Evolutionary conservation across 495 filamentous ascomycete species (phyloP).

Genomic region (Ramalina peruviana): DNA sequence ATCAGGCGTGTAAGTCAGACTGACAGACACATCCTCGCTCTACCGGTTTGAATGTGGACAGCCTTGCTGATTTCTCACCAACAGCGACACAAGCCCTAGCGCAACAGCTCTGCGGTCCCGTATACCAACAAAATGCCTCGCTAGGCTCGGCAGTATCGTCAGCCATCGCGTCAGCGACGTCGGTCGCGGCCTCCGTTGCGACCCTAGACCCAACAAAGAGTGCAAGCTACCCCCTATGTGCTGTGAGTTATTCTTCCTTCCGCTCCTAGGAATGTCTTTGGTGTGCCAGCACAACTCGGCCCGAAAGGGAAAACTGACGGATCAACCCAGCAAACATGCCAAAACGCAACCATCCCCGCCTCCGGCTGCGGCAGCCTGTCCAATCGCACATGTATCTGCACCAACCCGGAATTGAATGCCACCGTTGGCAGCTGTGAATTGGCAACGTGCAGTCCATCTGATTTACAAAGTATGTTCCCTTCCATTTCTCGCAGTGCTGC

Average conservation of each 20-base stretch:
- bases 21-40: background rate
- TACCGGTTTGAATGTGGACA: background rate
- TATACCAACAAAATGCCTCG: constrained; percentile 1
- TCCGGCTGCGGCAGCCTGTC: constrained; percentile 6
- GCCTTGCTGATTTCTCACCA: background rate
- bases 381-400: constrained; percentile 6
- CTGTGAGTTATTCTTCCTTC: background rate
- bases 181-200: constrained; percentile 1
- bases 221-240: constrained; percentile 2
- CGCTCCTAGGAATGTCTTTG: too few relatives aligned
- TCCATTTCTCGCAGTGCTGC: background rate
- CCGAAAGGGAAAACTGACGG: background rate
- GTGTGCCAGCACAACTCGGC: background rate
- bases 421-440: background rate
- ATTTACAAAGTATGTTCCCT: background rate
- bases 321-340: background rate
- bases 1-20: background rate
- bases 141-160: constrained; percentile 3
- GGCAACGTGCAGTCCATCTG: background rate
- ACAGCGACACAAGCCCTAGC: background rate
- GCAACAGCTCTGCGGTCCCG: constrained; percentile 2
- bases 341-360: background rate
- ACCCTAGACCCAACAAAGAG: constrained; percentile 1
- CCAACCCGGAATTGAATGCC: background rate
- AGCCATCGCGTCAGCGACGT: constrained; percentile 7